These are phyloP conservation scores for Curvularia spicifera DNA, from an alignment of 2,329 filamentous ascomycete species.

Conservation along the genomic window DNA sequence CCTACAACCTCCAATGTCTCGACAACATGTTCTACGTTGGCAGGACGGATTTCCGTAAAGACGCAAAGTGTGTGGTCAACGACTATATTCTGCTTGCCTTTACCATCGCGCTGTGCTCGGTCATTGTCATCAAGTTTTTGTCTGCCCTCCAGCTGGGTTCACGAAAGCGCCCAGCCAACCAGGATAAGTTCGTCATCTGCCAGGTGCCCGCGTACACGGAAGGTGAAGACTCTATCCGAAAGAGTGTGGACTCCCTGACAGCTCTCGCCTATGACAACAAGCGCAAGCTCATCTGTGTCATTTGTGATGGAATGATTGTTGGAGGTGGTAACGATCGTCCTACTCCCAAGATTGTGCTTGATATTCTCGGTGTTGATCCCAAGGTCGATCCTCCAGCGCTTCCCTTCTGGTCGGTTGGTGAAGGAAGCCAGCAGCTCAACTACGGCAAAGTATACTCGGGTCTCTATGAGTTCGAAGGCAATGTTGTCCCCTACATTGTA, in stretches of 20 bases:
- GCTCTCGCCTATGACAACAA: conserved; percentile 98
- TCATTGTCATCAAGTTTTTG: conserved; percentile 88
- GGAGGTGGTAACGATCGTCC: conserved; percentile 95
- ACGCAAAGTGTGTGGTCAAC: conserved; percentile 80
- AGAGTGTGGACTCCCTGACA: conserved; percentile 92
- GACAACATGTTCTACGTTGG: conserved; percentile 84
- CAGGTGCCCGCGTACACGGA: conserved; percentile 98
- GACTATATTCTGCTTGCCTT: conserved; percentile 90
- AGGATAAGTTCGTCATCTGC: conserved; percentile 99
- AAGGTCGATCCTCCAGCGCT: conserved; percentile 94
- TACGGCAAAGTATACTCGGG: conserved; percentile 99
- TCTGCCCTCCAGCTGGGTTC: conserved; percentile 92
- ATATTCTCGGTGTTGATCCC: conserved; percentile 95
- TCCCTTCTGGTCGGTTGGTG: conserved; percentile 90
- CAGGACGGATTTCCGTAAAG: conserved; percentile 81
- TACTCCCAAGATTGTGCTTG: conserved; percentile 95
- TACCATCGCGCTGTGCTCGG: conserved; percentile 78
- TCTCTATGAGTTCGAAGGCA: conserved; percentile 95
- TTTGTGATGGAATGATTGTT: conserved; percentile 97
- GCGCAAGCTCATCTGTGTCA: conserved; percentile 92
- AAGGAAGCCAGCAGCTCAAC: conserved; percentile 90
- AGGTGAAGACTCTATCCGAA: conserved; percentile 91
- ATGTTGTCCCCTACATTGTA: conserved; percentile 94
- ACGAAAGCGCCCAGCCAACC: conserved; percentile 84
- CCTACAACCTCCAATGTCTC: conserved; percentile 80